A percentile compares a stretch with the other conserved stretches of the same genome.
Conservation (phyloP, 2,329 filamentous ascomycete species). For the Raffaelea arxii region DNA sequence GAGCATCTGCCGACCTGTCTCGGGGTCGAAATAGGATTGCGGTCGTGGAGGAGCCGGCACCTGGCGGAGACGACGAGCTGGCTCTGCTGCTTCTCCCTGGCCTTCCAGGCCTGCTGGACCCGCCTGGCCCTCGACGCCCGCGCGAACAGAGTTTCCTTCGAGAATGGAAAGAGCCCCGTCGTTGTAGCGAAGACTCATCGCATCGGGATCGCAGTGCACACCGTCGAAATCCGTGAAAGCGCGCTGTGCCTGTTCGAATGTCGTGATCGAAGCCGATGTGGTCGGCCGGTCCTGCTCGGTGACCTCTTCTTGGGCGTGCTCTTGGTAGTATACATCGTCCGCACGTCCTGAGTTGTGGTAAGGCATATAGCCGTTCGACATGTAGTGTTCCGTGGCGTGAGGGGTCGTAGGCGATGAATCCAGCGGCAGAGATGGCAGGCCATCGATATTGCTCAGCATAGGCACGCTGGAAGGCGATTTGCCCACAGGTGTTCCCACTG, state of each 20-base stretch:
- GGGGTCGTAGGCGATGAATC: background rate
- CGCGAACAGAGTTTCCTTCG: too few relatives aligned
- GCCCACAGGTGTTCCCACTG: slow-evolving; percentile 11
- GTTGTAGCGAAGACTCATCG: slow-evolving; percentile 9
- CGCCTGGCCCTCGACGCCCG: too few relatives aligned
- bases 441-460: background rate
- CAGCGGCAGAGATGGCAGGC: background rate
- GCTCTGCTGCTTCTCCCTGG: slow-evolving; percentile 7
- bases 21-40: slow-evolving; percentile 51
- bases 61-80: slow-evolving; percentile 8
- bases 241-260: slow-evolving; percentile 53
- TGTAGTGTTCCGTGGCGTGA: background rate
- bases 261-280: slow-evolving; percentile 47
- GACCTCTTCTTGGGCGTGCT: slow-evolving; percentile 7
- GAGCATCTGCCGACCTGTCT: slow-evolving; percentile 71
- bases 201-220: slow-evolving; percentile 59
- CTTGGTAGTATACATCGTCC: background rate
- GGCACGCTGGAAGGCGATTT: too few relatives aligned
- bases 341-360: too few relatives aligned
- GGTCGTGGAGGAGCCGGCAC: slow-evolving; percentile 26
- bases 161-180: too few relatives aligned
- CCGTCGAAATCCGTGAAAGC: slow-evolving; percentile 78
- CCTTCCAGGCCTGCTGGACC: background rate
- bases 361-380: too few relatives aligned
- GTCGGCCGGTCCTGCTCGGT: slow-evolving; percentile 29